Percentiles rank a stretch among this genome's conserved stretches.
These are phyloP conservation scores for Plectosphaerella sp. DNA, from an alignment of 2,329 filamentous ascomycete genomes.

Conservation along the genomic window DNA sequence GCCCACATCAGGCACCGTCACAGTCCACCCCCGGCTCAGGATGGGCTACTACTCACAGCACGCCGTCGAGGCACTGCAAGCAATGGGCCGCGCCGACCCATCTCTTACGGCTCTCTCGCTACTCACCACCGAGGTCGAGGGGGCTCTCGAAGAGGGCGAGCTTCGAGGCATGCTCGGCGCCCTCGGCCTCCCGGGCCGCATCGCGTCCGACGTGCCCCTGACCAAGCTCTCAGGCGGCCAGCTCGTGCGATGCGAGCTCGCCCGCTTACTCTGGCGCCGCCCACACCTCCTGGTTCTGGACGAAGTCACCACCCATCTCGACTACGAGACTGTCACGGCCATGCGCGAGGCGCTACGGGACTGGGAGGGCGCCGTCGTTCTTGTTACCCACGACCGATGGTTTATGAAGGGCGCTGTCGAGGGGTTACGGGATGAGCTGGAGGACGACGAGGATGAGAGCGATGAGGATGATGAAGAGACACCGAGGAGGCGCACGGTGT, in stretches of 20 bases:
- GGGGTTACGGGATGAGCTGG: constrained; percentile 41
- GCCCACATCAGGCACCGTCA: constrained; percentile 58
- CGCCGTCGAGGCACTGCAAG: constrained; percentile 65
- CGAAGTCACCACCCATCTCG: constrained; percentile 81
- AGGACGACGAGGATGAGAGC: constrained; percentile 30
- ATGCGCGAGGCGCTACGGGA: constrained; percentile 60
- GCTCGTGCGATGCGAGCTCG: constrained; percentile 61
- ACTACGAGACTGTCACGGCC: constrained; percentile 74
- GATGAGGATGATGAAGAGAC: constrained; percentile 38
- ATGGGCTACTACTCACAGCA: constrained; percentile 79
- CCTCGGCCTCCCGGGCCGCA: constrained; percentile 65
- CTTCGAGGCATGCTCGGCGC: constrained; percentile 62
- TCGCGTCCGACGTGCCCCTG: constrained; percentile 70
- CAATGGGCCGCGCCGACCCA: constrained; percentile 41
- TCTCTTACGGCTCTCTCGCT: constrained; percentile 61
- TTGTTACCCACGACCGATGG: constrained; percentile 81
- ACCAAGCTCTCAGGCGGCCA: constrained; percentile 75
- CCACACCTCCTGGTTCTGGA: constrained; percentile 74
- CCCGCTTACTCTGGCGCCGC: constrained; percentile 60
- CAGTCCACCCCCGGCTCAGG: constrained; percentile 63
- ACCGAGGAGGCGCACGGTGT: constrained; percentile 50
- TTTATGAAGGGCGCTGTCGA: constrained; percentile 72
- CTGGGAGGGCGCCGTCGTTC: constrained; percentile 70
- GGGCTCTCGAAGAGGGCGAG: constrained; percentile 59
- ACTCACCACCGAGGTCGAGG: constrained; percentile 50